A percentile compares a stretch with the other conserved stretches of the same genome.
These are phyloP conservation scores for Ophiosphaerella narmari DNA, from an alignment of 2,329 filamentous ascomycete genomes.

Conservation along the genomic window DNA sequence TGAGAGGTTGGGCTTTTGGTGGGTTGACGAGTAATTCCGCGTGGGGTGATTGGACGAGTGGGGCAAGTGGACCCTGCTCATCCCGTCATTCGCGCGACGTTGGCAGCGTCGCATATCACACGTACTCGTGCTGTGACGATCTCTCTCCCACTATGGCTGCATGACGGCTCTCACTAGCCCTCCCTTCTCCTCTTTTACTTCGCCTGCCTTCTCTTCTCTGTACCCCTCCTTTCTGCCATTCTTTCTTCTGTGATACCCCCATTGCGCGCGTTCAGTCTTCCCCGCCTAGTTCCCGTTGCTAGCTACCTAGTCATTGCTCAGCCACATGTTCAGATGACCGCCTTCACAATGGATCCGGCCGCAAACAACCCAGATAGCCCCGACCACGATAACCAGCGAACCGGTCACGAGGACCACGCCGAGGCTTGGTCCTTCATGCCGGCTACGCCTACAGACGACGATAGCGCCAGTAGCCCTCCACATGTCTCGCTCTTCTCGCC, in stretches of 20 bases:
- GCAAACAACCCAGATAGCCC: conserved; percentile 18
- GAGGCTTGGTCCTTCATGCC: conserved; percentile 20
- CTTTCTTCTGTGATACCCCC: neutral
- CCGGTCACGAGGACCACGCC: conserved; percentile 14
- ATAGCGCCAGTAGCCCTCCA: conserved; percentile 16
- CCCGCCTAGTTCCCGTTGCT: neutral
- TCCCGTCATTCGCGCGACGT: too few species aligned
- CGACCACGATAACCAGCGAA: conserved; percentile 9
- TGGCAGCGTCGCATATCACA: too few species aligned
- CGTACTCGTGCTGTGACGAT: too few species aligned
- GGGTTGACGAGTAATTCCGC: neutral
- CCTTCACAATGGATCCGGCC: conserved; percentile 20
- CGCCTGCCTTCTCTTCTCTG: too few species aligned
- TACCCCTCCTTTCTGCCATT: neutral
- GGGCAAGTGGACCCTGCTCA: neutral
- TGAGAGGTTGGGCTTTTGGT: neutral
- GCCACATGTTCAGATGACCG: conserved; percentile 9
- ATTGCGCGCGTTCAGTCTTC: neutral
- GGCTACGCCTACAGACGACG: conserved; percentile 11
- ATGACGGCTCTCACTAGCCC: too few species aligned
- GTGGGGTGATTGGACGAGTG: neutral
- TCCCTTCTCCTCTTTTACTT: too few species aligned
- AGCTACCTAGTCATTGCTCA: neutral
- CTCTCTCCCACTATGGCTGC: too few species aligned
- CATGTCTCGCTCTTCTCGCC: conserved; percentile 37